Evolutionary conservation across 2,329 filamentous ascomycete species (phyloP).

Genomic region (Monosporascus sp.): DNA sequence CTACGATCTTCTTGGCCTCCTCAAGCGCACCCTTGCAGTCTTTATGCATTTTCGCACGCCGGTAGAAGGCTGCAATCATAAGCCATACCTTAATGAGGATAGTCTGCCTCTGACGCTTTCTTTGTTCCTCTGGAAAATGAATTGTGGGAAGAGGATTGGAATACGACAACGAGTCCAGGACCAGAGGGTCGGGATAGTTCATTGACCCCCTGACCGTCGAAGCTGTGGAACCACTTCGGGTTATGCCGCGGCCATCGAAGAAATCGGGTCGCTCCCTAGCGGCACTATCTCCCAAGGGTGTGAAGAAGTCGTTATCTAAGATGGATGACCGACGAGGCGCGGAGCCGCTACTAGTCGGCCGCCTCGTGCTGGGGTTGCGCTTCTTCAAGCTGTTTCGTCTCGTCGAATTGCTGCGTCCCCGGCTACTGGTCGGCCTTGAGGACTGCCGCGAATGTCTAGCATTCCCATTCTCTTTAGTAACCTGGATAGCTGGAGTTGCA

Average conservation of each 20-base stretch:
- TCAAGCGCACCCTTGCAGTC: conserved; percentile 75
- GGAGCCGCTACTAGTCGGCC: conserved; percentile 39
- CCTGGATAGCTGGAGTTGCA: conserved; percentile 65
- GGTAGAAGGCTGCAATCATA: conserved; percentile 82
- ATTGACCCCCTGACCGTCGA: conserved; percentile 36
- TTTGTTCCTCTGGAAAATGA: conserved; percentile 50
- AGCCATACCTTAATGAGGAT: conserved; percentile 80
- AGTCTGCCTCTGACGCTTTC: conserved; percentile 43
- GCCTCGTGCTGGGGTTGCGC: conserved; percentile 43
- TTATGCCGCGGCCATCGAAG: conserved; percentile 38
- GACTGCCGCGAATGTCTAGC: conserved; percentile 30
- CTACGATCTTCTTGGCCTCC: conserved; percentile 75
- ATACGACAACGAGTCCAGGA: conserved; percentile 38
- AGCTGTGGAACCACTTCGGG: conserved; percentile 41
- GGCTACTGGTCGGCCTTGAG: conserved; percentile 32
- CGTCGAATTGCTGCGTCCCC: conserved; percentile 40
- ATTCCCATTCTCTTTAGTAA: conserved; percentile 60
- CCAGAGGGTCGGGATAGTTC: conserved; percentile 34
- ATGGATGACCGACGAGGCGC: conserved; percentile 35
- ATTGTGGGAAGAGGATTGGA: conserved; percentile 46
- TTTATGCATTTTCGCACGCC: conserved; percentile 71
- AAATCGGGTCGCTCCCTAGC: conserved; percentile 35
- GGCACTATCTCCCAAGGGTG: conserved; percentile 37
- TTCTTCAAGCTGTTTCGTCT: conserved; percentile 50
- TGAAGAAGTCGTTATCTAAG: conserved; percentile 47